These are phyloP conservation scores for Solanum clarkiae DNA, from an alignment of 257 asterid species.

Conservation along the genomic window DNA sequence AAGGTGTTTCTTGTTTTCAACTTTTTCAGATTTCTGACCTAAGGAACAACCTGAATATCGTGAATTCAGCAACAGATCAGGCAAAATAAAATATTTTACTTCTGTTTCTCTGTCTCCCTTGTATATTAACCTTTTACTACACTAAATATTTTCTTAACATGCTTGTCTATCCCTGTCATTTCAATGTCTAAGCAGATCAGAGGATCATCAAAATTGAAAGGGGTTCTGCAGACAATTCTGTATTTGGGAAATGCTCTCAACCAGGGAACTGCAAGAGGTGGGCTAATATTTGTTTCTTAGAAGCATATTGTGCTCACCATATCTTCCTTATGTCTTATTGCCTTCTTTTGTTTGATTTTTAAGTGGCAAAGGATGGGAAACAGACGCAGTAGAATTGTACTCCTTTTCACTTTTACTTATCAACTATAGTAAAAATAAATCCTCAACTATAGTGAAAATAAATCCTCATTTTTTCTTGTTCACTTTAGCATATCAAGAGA, in stretches of 20 bases:
- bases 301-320: not conserved
- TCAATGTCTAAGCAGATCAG: constrained; percentile 43
- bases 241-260: constrained; percentile 81
- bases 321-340: not conserved
- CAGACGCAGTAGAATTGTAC: not conserved
- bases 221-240: constrained; percentile 75
- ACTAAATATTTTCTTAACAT: not conserved
- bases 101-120: constrained; percentile 1
- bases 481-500: not conserved
- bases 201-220: constrained; percentile 62
- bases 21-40: constrained; percentile 49
- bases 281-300: not conserved
- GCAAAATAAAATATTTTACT: constrained; percentile 18
- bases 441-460: not conserved
- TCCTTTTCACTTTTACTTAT: not conserved
- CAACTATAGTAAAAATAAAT: not conserved
- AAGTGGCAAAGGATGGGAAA: not conserved
- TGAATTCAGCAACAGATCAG: constrained; percentile 71
- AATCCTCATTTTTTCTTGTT: not conserved
- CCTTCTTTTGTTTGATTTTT: not conserved
- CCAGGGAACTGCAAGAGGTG: constrained; percentile 91
- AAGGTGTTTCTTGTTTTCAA: not conserved
- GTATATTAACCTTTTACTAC: not conserved
- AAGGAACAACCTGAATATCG: constrained; percentile 37
- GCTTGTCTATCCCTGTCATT: not conserved